A percentile compares a stretch with the other conserved stretches of the same genome.
These are phyloP conservation scores for Ophiosphaerella korrae DNA, from an alignment of 2,329 filamentous ascomycete genomes.

Conservation along the genomic window DNA sequence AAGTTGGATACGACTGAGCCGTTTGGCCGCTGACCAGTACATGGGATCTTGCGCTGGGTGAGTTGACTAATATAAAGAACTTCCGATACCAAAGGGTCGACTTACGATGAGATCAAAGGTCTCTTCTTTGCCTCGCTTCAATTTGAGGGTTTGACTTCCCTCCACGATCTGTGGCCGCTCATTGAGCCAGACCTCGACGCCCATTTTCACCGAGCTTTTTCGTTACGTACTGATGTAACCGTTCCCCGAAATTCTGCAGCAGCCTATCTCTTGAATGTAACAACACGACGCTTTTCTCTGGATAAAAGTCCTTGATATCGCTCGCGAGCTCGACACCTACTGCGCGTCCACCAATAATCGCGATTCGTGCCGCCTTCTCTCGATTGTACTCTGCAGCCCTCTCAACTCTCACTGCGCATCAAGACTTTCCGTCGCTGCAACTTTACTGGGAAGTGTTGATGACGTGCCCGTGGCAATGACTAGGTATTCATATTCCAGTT, in stretches of 20 bases:
- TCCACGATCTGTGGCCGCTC: constrained; percentile 53
- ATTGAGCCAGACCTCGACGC: constrained; percentile 59
- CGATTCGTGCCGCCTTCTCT: too few relatives aligned
- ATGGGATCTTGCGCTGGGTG: constrained; percentile 58
- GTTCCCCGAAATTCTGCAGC: constrained; percentile 57
- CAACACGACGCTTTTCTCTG: constrained; percentile 61
- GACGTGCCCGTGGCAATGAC: too few relatives aligned
- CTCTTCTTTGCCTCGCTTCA: constrained; percentile 54
- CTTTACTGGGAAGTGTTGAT: too few relatives aligned
- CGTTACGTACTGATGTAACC: constrained; percentile 47
- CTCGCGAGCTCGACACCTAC: constrained; percentile 66
- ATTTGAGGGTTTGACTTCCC: constrained; percentile 47
- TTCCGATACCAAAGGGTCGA: not conserved
- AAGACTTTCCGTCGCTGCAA: too few relatives aligned
- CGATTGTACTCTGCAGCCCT: too few relatives aligned
- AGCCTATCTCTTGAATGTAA: constrained; percentile 62
- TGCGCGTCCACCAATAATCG: constrained; percentile 61
- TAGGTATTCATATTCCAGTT: too few relatives aligned
- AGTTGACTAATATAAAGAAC: not conserved
- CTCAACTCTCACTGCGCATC: too few relatives aligned
- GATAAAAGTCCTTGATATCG: constrained; percentile 62
- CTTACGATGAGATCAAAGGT: constrained; percentile 57
- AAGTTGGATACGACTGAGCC: constrained; percentile 53
- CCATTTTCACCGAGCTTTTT: constrained; percentile 53
- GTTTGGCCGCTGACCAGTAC: constrained; percentile 63